Base-by-base conservation (phyloP, 495 filamentous ascomycete species). In the Neurospora tetraspora region DNA sequence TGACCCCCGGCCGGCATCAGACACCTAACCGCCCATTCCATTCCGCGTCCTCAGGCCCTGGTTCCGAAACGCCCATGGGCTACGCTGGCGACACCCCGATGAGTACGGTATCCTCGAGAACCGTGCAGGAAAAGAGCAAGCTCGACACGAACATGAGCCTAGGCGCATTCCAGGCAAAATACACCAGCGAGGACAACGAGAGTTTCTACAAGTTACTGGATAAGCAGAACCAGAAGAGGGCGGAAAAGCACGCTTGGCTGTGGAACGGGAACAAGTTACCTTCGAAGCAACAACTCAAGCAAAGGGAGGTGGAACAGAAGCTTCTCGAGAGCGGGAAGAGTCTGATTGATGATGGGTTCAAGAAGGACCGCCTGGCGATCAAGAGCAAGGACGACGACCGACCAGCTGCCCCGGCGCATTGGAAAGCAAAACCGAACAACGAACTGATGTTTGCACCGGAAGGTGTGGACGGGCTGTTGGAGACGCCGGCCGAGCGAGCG, bases 141-240 rank as follows among this genome's bases (percentile, higher is more conserved):
- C 84, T 94, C 39, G 93, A 98, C 79, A 91, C 91, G 14, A 91
- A 89, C 76, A 89, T 98, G 82, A 92, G 90, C 68, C 87, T 99
- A 11, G 85, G 89, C 68, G 88, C 91, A 4, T 99, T 98, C 77
- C 96, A 98, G 76, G 86, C 92, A 7, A 93, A 92, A 77, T 98
- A 97, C 81, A 98, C 94, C 5, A 96, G 92, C 75, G 96, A 99
- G 81, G 96, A 99, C 80, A 98, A 98, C 77, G 95, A 97, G 77
- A 93, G 90, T 69, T 98, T 99, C 84, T 95, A 97, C 81, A 91
- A 91, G 77, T 85, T 98, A 1, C 83, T 99, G 14, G 96, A 99
- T 82, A 93, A 91, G 79, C 93, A 97, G 76, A 99, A 98, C 78
- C 85, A 88, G 36, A 94, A 94, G 79, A 87, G 86, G 45, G 88